These are phyloP conservation scores for Fusarium sp. DNA, from an alignment of 2,329 filamentous ascomycete species.

Conservation along the genomic window DNA sequence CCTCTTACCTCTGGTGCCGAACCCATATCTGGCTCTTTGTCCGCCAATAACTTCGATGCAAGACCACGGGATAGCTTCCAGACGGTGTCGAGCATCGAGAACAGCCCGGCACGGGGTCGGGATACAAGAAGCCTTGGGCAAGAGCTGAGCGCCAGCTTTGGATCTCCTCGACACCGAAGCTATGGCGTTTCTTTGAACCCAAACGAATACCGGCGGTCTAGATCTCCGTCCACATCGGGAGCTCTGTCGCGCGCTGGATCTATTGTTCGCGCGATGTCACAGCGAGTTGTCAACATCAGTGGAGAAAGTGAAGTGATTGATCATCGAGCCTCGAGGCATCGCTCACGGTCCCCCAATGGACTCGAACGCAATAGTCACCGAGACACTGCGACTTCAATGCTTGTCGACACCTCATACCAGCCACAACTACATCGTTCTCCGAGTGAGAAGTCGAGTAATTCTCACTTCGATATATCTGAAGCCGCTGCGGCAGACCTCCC, in stretches of 20 bases:
- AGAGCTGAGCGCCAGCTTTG: constrained; percentile 69
- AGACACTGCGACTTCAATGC: constrained; percentile 49
- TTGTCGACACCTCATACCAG: constrained; percentile 63
- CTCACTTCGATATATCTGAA: constrained; percentile 35
- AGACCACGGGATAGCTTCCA: constrained; percentile 67
- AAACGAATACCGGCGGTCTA: constrained; percentile 65
- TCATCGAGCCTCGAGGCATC: constrained; percentile 72
- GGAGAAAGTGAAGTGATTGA: constrained; percentile 90
- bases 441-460: constrained; percentile 57
- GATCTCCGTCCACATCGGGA: constrained; percentile 72
- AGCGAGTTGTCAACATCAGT: constrained; percentile 96
- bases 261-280: constrained; percentile 88
- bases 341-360: constrained; percentile 66
- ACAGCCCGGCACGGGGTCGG: constrained; percentile 62
- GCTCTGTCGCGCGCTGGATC: constrained; percentile 78
- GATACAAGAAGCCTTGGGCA: constrained; percentile 66
- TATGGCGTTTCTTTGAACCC: constrained; percentile 69
- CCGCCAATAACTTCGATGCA: constrained; percentile 54
- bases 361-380: constrained; percentile 49
- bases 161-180: constrained; percentile 63
- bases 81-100: constrained; percentile 66
- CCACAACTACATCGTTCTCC: constrained; percentile 60
- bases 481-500: constrained; percentile 21
- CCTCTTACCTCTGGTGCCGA: constrained; percentile 68
- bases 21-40: constrained; percentile 65